A percentile compares a stretch with the other conserved stretches of the same genome.
phyloP scores from a whole-genome alignment of 2,329 filamentous ascomycete genomes.

The Geosmithia putterillii region DNA sequence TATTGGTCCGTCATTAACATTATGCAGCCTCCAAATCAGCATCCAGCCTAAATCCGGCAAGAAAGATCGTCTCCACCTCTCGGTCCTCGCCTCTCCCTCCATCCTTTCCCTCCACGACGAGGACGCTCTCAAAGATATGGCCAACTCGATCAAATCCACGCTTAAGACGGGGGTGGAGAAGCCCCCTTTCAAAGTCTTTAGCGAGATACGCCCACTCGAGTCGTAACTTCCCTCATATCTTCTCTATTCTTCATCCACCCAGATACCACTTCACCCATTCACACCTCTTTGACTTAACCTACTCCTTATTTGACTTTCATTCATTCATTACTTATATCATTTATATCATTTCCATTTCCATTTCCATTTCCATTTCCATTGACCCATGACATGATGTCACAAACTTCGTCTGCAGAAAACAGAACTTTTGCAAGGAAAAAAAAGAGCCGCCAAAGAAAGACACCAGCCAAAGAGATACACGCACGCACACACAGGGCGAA shows the following conservation, averaged over 20 bases:
- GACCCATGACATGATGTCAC: neutral
- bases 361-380: neutral
- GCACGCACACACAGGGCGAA: neutral
- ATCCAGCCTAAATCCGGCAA: conserved; percentile 17
- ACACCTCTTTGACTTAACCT: neutral
- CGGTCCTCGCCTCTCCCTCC: conserved; percentile 17
- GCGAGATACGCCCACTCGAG: conserved; percentile 12
- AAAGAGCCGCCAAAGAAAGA: neutral
- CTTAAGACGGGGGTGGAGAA: conserved; percentile 19
- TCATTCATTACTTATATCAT: neutral
- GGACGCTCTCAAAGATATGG: conserved; percentile 19
- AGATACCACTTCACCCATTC: too few species aligned
- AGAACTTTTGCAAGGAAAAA: neutral
- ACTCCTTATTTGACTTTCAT: neutral
- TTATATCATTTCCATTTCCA: neutral
- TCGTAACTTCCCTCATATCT: conserved; percentile 1
- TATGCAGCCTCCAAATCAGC: conserved; percentile 17
- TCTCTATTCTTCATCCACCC: neutral
- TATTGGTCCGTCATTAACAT: neutral
- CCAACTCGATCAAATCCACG: conserved; percentile 17
- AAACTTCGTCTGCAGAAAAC: too few species aligned
- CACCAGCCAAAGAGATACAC: neutral
- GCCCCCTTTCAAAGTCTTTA: conserved; percentile 18
- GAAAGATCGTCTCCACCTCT: conserved; percentile 21
- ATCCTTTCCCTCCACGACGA: conserved; percentile 9